Conservation (phyloP, 108 stramenopile species). For the Aurantiochytrium sp. region DNA sequence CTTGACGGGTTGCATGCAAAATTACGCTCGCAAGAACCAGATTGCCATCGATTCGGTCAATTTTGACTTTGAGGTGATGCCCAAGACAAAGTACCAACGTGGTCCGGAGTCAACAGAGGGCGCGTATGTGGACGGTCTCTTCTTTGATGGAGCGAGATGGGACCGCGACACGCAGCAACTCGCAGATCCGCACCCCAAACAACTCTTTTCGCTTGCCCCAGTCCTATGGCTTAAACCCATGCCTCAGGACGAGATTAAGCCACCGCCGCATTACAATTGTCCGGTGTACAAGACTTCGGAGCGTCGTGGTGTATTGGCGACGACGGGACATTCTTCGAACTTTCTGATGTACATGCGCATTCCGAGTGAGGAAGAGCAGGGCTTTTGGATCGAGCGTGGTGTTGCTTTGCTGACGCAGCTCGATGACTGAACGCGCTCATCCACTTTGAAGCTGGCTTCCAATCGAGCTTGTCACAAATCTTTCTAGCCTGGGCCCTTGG, state of each 20-base stretch:
- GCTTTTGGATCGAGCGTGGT: constrained; percentile 61
- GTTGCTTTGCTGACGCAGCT: constrained; percentile 63
- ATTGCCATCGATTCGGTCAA: constrained; percentile 53
- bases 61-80: constrained; percentile 49
- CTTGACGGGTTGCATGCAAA: constrained; percentile 55
- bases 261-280: constrained; percentile 35
- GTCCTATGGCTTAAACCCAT: constrained; percentile 46
- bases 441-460: no score
- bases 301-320: constrained; percentile 44
- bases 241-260: constrained; percentile 22
- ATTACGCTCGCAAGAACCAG: constrained; percentile 50
- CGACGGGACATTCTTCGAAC: constrained; percentile 54
- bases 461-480: no score
- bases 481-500: no score
- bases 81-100: background rate
- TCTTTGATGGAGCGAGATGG: constrained; percentile 60
- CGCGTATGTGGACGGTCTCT: constrained; percentile 50
- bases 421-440: constrained; percentile 28
- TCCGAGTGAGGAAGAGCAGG: constrained; percentile 33
- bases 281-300: constrained; percentile 60
- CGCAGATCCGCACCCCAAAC: constrained; percentile 48
- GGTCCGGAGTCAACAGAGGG: constrained; percentile 34
- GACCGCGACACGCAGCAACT: constrained; percentile 26
- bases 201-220: constrained; percentile 43
- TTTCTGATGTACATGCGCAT: constrained; percentile 51